These are phyloP conservation scores for Colletotrichum simmondsii DNA, from an alignment of 2,329 filamentous ascomycete genomes.

Conservation along the genomic window DNA sequence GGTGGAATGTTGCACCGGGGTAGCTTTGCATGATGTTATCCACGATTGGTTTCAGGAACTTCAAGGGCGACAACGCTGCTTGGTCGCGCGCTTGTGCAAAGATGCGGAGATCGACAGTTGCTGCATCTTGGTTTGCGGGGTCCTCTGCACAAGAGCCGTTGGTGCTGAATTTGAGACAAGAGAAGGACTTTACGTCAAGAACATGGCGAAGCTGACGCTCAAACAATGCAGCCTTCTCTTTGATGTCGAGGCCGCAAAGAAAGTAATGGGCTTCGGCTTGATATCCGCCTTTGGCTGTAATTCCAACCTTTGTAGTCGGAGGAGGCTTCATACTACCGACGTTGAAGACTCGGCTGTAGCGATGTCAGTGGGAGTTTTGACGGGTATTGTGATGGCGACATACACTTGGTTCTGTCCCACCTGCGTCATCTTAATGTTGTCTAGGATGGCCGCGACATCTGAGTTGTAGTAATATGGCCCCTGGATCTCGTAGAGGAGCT, in stretches of 20 bases:
- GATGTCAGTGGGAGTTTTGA: background rate
- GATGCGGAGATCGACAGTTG: conserved; percentile 59
- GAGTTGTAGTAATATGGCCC: conserved; percentile 56
- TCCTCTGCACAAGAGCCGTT: conserved; percentile 51
- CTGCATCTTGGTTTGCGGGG: conserved; percentile 55
- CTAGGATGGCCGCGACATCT: conserved; percentile 53
- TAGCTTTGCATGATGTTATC: conserved; percentile 56
- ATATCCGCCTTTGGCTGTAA: conserved; percentile 55
- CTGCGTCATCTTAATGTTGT: conserved; percentile 57
- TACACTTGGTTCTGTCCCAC: conserved; percentile 42
- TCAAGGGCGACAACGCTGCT: conserved; percentile 45
- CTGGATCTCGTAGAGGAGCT: conserved; percentile 58
- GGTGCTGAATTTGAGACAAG: conserved; percentile 45
- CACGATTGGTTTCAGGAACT: conserved; percentile 51
- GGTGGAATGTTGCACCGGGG: conserved; percentile 51
- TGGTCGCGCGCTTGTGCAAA: conserved; percentile 56
- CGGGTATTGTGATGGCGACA: background rate
- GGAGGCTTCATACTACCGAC: conserved; percentile 43
- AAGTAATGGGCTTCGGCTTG: conserved; percentile 58
- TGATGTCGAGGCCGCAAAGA: conserved; percentile 54
- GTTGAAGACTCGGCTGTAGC: conserved; percentile 26
- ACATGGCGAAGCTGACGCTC: conserved; percentile 50
- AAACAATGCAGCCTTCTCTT: conserved; percentile 55
- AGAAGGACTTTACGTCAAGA: conserved; percentile 46
- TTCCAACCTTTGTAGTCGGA: conserved; percentile 51